These are phyloP conservation scores for Brassica napus DNA, from an alignment of 345 rosid genomes.

Conservation along the genomic window DNA sequence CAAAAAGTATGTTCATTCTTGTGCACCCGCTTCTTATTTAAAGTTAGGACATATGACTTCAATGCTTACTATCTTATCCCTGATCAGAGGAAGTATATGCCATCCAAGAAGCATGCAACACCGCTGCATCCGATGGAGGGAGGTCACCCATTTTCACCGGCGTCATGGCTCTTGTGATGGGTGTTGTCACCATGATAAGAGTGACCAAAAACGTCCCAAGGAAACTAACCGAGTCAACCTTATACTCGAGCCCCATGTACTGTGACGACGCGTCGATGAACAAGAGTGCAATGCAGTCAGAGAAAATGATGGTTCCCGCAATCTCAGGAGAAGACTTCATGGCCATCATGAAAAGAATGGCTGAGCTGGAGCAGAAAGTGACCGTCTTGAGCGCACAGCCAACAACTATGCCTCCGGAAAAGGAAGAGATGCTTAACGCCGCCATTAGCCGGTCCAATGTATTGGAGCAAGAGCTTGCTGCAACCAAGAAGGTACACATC, in stretches of 20 bases:
- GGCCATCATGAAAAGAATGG: slow-evolving; percentile 70
- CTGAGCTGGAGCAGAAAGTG: slow-evolving; percentile 76
- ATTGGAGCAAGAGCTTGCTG: slow-evolving; percentile 78
- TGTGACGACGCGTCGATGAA: slow-evolving; percentile 42
- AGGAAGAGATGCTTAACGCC: slow-evolving; percentile 76
- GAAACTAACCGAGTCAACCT: slow-evolving; percentile 58
- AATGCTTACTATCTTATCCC: slow-evolving; percentile 6
- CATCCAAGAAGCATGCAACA: slow-evolving; percentile 40
- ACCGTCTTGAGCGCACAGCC: slow-evolving; percentile 55
- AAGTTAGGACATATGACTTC: slow-evolving; percentile 1
- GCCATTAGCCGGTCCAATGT: slow-evolving; percentile 64
- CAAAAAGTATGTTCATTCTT: slow-evolving; percentile 44
- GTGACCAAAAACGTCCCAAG: slow-evolving; percentile 76
- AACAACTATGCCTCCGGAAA: slow-evolving; percentile 62
- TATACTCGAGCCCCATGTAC: slow-evolving; percentile 55
- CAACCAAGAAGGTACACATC: slow-evolving; percentile 73
- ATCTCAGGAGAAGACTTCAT: slow-evolving; percentile 58
- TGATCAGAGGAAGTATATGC: slow-evolving; percentile 45
- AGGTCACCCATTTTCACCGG: slow-evolving; percentile 67
- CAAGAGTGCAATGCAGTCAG: slow-evolving; percentile 41
- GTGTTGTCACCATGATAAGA: slow-evolving; percentile 74
- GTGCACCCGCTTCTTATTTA: slow-evolving; percentile 3
- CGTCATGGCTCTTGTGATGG: slow-evolving; percentile 82
- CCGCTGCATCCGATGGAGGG: slow-evolving; percentile 49
- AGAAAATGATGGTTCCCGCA: slow-evolving; percentile 37